These are phyloP conservation scores for Nyssa sinensis DNA, from an alignment of 148 eudicot species.

Conservation along the genomic window DNA sequence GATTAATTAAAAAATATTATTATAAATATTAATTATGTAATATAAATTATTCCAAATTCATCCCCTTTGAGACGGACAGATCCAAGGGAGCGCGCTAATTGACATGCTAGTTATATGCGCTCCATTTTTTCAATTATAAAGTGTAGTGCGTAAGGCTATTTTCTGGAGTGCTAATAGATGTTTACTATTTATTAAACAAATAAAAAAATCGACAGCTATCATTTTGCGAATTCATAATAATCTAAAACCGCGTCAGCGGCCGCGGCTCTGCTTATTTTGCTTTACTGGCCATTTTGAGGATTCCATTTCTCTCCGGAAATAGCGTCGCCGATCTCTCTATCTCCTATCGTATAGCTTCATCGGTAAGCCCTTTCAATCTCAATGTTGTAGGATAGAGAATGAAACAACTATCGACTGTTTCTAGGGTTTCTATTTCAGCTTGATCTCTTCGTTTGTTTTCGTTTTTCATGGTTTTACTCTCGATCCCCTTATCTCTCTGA, in stretches of 20 bases:
- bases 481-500: not conserved
- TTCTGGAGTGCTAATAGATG: too few species aligned
- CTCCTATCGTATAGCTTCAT: not conserved
- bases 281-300: not conserved
- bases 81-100: too few species aligned
- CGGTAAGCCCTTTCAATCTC: conserved; percentile 13
- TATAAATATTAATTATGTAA: too few species aligned
- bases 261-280: not conserved
- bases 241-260: not conserved
- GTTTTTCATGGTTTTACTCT: conserved; percentile 8
- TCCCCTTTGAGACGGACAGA: too few species aligned
- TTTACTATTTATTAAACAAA: not conserved
- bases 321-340: not conserved
- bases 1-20: too few species aligned
- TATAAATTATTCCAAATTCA: too few species aligned
- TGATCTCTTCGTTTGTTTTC: not conserved
- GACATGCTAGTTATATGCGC: too few species aligned
- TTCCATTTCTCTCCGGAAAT: not conserved
- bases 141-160: too few species aligned
- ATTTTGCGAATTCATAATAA: not conserved
- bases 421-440: conserved; percentile 1
- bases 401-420: not conserved
- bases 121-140: too few species aligned
- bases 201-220: too few species aligned
- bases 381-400: not conserved